Conservation (phyloP, 2,329 filamentous ascomycete genomes). For the Colletotrichum sp. region DNA sequence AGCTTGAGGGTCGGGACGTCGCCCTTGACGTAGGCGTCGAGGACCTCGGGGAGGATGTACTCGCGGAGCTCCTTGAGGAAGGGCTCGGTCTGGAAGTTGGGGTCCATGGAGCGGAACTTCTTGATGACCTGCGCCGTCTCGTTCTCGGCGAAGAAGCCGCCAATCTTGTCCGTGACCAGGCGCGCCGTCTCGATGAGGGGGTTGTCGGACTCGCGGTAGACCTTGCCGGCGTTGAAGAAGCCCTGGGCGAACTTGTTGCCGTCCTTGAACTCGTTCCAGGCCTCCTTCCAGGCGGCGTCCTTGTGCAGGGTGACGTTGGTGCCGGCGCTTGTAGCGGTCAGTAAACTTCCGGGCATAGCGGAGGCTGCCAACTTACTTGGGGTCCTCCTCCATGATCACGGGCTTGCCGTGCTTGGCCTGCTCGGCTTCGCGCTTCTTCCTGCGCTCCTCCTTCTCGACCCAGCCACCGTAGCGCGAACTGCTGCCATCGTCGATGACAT, state of each 20-base stretch:
- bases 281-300: slow-evolving; percentile 96
- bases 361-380: slow-evolving; percentile 69
- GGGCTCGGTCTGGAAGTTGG: slow-evolving; percentile 90
- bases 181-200: slow-evolving; percentile 91
- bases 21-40: slow-evolving; percentile 98
- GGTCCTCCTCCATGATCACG: slow-evolving; percentile 80
- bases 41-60: slow-evolving; percentile 95
- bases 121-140: slow-evolving; percentile 98
- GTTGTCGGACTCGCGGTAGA: slow-evolving; percentile 97
- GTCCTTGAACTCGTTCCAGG: slow-evolving; percentile 96
- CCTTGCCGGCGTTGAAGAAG: slow-evolving; percentile 82
- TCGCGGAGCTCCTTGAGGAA: slow-evolving; percentile 96
- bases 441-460: slow-evolving; percentile 94
- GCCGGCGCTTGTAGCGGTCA: slow-evolving; percentile 71
- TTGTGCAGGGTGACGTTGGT: slow-evolving; percentile 96
- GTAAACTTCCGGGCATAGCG: slow-evolving; percentile 22
- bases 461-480: slow-evolving; percentile 96
- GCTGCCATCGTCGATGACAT: slow-evolving; percentile 96
- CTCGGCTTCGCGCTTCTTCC: slow-evolving; percentile 77
- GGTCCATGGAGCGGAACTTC: slow-evolving; percentile 96
- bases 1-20: slow-evolving; percentile 89
- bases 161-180: slow-evolving; percentile 90
- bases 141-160: slow-evolving; percentile 97
- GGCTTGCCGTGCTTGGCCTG: slow-evolving; percentile 52
- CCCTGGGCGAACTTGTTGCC: slow-evolving; percentile 87